Evolutionary conservation across 1,139 yeast genomes (phyloP).

Genomic region (Candida dubliniensis): DNA sequence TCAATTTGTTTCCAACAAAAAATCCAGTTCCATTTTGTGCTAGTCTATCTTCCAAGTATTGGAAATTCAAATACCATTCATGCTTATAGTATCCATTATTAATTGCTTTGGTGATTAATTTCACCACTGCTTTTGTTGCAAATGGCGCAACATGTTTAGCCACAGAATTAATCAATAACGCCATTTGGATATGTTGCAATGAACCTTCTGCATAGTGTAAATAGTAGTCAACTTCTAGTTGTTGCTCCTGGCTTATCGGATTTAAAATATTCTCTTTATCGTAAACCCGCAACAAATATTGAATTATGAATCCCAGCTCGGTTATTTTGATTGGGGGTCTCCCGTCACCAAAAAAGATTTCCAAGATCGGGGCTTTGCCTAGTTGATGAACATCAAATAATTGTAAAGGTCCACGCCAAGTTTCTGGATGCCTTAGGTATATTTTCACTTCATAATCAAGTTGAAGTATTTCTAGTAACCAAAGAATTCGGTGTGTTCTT

Average conservation of each 20-base stretch:
- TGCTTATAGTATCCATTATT: slow-evolving; percentile 44
- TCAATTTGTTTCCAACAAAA: slow-evolving; percentile 55
- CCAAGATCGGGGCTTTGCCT: slow-evolving; percentile 58
- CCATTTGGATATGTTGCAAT: slow-evolving; percentile 45
- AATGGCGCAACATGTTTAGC: slow-evolving; percentile 47
- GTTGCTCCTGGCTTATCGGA: slow-evolving; percentile 32
- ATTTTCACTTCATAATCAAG: slow-evolving; percentile 52
- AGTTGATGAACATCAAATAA: slow-evolving; percentile 54
- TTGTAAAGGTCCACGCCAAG: slow-evolving; percentile 46
- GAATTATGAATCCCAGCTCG: slow-evolving; percentile 51
- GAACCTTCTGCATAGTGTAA: slow-evolving; percentile 60
- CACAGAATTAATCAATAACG: slow-evolving; percentile 41
- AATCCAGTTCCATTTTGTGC: slow-evolving; percentile 42
- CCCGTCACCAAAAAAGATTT: slow-evolving; percentile 48
- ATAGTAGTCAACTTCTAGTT: slow-evolving; percentile 47
- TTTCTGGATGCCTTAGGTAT: slow-evolving; percentile 47
- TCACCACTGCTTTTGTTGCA: slow-evolving; percentile 43
- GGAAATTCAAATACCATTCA: slow-evolving; percentile 43
- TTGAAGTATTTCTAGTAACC: slow-evolving; percentile 55
- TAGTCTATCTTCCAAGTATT: slow-evolving; percentile 41
- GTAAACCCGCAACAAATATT: slow-evolving; percentile 41
- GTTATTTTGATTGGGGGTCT: slow-evolving; percentile 34
- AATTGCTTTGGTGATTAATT: slow-evolving; percentile 40
- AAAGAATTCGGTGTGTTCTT: slow-evolving; percentile 52
- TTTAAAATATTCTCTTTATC: slow-evolving; percentile 37